Base-by-base conservation (phyloP, 1,284 basidiomycete genomes). In the Kalmanozyma brasiliensis region DNA sequence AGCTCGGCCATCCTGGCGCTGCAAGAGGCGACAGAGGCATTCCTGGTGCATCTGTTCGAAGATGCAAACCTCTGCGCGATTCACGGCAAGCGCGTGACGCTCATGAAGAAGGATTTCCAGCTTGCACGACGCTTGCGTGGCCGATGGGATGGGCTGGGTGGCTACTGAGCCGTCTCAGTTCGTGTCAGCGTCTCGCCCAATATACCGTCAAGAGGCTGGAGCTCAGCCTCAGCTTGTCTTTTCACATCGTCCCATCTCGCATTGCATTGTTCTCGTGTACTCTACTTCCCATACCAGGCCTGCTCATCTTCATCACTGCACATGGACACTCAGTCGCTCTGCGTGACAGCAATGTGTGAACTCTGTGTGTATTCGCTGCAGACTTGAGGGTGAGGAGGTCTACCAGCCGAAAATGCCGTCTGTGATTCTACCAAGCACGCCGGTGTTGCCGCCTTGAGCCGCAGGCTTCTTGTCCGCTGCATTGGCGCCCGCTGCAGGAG, bases 41-140 rank as follows among this genome's bases (percentile, higher is more conserved):
- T 78, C 42, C 55, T 82, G 8, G 78, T 81, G 2, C 79, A 81
- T 29, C 55, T 82, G 11, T 82, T 82, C 45, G 80, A 82, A 56
- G 80, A 82, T 49, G 80, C 80, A 5, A 82, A 82, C 37, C 67
- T 82, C 14, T 82, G 80, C 56, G 80, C 80, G 2, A 77, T 79
- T 34, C 77, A 79, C 57, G 76, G 77, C 37, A 76, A 77, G 56
- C 68, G 80, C 16, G 80, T 82, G 5, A 82, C 80, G 2, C 68
- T 82, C 34, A 82, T 82, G 80, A 77, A 82, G 55, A 73, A 79
- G 9, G 80, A 82, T 40, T 79, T 82, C 46, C 79, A 82, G 49
- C 73, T 82, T 3, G 80, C 80, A 10, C 55, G 80, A 13, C 71
- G 80, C 11, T 75, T 82, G 19, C 68, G 80, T 22, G 80, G 80